Evolutionary conservation across 192 early-diverging fungal genomes (phyloP), one percentile per base, ranked within the genome.

Genomic region (Coemansia umbellata): DNA sequence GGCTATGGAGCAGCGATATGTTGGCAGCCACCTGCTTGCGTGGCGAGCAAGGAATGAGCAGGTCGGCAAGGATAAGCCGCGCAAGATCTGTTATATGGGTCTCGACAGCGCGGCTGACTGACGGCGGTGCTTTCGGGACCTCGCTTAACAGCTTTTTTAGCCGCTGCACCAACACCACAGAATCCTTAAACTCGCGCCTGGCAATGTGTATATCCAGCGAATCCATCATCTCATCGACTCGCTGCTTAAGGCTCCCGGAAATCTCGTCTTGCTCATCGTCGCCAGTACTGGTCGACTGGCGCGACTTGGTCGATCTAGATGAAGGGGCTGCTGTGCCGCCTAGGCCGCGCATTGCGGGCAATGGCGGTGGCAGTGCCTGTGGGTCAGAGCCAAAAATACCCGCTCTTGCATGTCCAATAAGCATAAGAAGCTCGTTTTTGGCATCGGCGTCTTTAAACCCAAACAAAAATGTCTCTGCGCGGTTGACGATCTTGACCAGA

Each of bases 121-220:
- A 47, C 3, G 50, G 27, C 44, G 50, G 50, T n/a, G 41, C 36
- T 19, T 61, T 54, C 17, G 55, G 37, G 41, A 53, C 28, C 28
- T 54, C 64, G 31, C 42, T 47, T 35, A 56, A 14, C 31, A 42
- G 37, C n/a, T 19, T 17, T 48, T 62, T 60, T 18, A 73, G 37
- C 24, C 43, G 45, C 62, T 63, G 66, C 21, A 79, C 66, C 30
- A 67, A 58, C 30, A 44, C 59, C 2, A 92, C 90, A 6, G 92
- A 90, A n/a, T 68, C 59, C 31, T 90, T 86, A 70, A 96, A 96
- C 55, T 96, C 92, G 31, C 93, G 75, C 24, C 90, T 83, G 0
- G 94, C 94, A 78, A 99, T 94, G 23, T 87, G 67, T 7, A 99
- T 93, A 47, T 97, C 96, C 37, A 99, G 66, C 41, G 90, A 85